Base-by-base conservation (phyloP, 225 moss, liverwort and hornwort genomes). In the Sphagnum tenellum region DNA sequence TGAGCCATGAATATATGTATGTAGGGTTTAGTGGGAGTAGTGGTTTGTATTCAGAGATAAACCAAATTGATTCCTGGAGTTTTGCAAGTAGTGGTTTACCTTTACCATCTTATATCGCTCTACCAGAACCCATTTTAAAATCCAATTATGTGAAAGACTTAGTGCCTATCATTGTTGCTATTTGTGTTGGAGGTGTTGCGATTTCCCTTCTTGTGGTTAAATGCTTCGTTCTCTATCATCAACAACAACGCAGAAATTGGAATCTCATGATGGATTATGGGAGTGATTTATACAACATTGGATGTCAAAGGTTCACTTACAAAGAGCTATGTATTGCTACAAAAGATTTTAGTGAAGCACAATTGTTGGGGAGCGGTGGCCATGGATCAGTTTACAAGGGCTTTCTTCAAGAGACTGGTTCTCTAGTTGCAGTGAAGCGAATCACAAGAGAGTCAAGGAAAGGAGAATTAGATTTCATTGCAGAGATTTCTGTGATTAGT, bases 11-110 rank as follows among this genome's bases (percentile, higher is more conserved):
- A 29, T 29, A 45, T 52, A 81, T 81, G 81, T 81, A 59, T 50
- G 78, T 81, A 12, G 81, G 81, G 55, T 81, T 81, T 14, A 72
- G 77, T 5, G 81, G 72, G 14, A 75, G 78, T 67, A 77, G 46
- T 51, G 75, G 78, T 55, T 58, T 51, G 4, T 14, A 57, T 6
- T 78, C 77, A 62, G 70, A 70, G 59, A 69, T 65, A 12, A 67
- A 75, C 58, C 67, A 78, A 63, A 78, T 78, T 50, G 62, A 60
- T 13, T 75, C 81, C n/a, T 78, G 78, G 81, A 66, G 58, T 8
- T 78, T 78, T 60, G 64, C 53, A 12, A 72, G 77, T 54, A 29
- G 29, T 29, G 29, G 29, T 29, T 29, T 29, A 29, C 29, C 29
- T 29, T n/a, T 2, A 29, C 29, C 29, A 29, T 29, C 29, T 29